phyloP scores from a whole-genome alignment of 2,329 filamentous ascomycete species.

The Colletotrichum theobromicola region DNA sequence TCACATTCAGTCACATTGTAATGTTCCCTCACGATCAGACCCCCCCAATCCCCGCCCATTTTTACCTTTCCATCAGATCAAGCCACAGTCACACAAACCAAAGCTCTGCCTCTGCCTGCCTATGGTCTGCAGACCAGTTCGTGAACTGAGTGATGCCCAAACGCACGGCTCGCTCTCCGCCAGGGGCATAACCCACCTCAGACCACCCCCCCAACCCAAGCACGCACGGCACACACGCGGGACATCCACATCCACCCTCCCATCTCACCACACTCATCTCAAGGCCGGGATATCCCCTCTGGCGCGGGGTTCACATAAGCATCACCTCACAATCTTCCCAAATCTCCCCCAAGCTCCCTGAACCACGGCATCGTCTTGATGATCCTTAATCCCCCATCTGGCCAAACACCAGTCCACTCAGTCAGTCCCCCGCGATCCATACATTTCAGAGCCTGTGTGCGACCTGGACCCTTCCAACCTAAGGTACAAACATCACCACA shows the following conservation, averaged over 20 bases:
- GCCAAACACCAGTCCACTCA: no score
- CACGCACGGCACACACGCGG: not conserved
- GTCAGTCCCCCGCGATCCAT: no score
- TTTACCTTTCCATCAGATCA: not conserved
- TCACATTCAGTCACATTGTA: no score
- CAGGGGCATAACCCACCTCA: not conserved
- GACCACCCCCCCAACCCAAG: not conserved
- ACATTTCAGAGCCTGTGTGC: no score
- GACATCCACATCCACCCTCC: not conserved
- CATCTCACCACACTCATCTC: not conserved
- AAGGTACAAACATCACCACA: no score
- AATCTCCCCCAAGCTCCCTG: not conserved
- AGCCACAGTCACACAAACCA: not conserved
- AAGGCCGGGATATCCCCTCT: not conserved
- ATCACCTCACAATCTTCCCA: not conserved
- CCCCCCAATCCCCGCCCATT: not conserved
- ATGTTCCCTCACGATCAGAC: not conserved
- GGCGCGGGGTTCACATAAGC: not conserved
- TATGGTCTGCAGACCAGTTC: not conserved
- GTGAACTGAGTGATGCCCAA: not conserved
- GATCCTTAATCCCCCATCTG: no score
- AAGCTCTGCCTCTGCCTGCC: not conserved
- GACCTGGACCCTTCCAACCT: no score
- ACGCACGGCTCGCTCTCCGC: not conserved
- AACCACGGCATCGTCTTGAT: not conserved